A percentile compares a stretch with the other conserved stretches of the same genome.
Conservation (phyloP, 2,329 filamentous ascomycete genomes). For the Sporothrix pallida region DNA sequence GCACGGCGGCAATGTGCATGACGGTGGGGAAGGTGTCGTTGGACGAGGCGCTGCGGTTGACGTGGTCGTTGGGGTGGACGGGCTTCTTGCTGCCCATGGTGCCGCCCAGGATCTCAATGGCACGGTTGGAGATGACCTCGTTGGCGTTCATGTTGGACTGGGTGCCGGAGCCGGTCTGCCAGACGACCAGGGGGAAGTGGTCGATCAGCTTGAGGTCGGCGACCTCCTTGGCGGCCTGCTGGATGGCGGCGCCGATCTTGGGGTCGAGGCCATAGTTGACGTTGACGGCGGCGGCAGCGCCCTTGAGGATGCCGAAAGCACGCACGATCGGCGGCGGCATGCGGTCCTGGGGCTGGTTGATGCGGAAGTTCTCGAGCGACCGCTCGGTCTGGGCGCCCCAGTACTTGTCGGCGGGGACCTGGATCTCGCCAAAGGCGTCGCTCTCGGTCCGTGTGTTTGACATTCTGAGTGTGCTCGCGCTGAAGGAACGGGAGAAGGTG, state of each 20-base stretch:
- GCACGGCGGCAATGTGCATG: slow-evolving; percentile 98
- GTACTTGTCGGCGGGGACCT: slow-evolving; percentile 91
- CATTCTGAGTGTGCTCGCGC: slow-evolving; percentile 42
- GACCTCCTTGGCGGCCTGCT: slow-evolving; percentile 92
- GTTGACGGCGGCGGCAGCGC: slow-evolving; percentile 93
- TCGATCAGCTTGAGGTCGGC: slow-evolving; percentile 91
- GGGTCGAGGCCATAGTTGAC: slow-evolving; percentile 92
- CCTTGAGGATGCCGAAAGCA: slow-evolving; percentile 97
- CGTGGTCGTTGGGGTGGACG: slow-evolving; percentile 98
- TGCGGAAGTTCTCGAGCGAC: slow-evolving; percentile 96
- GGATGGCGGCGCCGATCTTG: slow-evolving; percentile 88
- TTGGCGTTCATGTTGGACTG: slow-evolving; percentile 99
- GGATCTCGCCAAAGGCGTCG: slow-evolving; percentile 97
- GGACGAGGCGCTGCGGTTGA: slow-evolving; percentile 98
- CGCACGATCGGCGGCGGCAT: slow-evolving; percentile 93
- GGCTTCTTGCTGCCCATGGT: slow-evolving; percentile 96
- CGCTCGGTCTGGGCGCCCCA: slow-evolving; percentile 98
- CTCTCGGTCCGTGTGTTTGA: slow-evolving; percentile 76
- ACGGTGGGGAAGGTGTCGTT: slow-evolving; percentile 99
- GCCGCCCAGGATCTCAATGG: slow-evolving; percentile 95
- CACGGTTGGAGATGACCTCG: slow-evolving; percentile 98
- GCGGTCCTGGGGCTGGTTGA: slow-evolving; percentile 98
- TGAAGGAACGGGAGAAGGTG: slow-evolving; percentile 29
- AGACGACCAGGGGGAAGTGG: slow-evolving; percentile 98
- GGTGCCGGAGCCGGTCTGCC: slow-evolving; percentile 98